These are phyloP conservation scores for Murraya paniculata DNA, from an alignment of 345 rosid species.

Conservation along the genomic window DNA sequence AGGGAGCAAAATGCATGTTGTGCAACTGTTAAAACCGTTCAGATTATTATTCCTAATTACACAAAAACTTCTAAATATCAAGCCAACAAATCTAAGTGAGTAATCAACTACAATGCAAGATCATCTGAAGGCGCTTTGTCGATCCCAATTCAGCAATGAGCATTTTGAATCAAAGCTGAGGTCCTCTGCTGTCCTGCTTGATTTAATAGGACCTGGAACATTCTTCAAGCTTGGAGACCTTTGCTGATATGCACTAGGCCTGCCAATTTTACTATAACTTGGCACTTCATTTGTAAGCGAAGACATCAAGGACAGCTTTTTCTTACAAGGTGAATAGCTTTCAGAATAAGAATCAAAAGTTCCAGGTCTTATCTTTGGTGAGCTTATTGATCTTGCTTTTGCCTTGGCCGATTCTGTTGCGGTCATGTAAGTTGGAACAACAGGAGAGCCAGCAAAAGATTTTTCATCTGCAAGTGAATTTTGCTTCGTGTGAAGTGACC, in stretches of 20 bases:
- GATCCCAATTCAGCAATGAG: constrained; percentile 44
- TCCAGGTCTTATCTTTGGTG: constrained; percentile 69
- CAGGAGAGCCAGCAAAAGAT: constrained; percentile 33
- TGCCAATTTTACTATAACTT: constrained; percentile 33
- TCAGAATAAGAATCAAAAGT: constrained; percentile 72
- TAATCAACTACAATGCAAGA: background rate
- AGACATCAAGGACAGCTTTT: constrained; percentile 44
- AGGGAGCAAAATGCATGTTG: background rate
- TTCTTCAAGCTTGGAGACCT: constrained; percentile 76
- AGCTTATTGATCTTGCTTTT: constrained; percentile 68
- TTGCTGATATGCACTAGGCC: constrained; percentile 56
- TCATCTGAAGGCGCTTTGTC: constrained; percentile 39
- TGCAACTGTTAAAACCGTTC: background rate
- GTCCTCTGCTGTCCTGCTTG: constrained; percentile 42
- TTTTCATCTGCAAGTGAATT: constrained; percentile 66
- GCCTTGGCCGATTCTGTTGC: constrained; percentile 90
- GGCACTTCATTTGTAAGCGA: constrained; percentile 46
- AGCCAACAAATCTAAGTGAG: constrained; percentile 12
- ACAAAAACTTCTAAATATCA: background rate
- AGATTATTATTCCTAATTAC: constrained; percentile 3
- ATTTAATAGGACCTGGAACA: constrained; percentile 47
- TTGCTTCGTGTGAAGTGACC: constrained; percentile 49
- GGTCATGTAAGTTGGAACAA: constrained; percentile 82
- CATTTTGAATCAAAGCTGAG: constrained; percentile 57
- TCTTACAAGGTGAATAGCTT: constrained; percentile 75